phyloP scores from a whole-genome alignment of 2,329 filamentous ascomycete species.

The Colletotrichum liriopes region DNA sequence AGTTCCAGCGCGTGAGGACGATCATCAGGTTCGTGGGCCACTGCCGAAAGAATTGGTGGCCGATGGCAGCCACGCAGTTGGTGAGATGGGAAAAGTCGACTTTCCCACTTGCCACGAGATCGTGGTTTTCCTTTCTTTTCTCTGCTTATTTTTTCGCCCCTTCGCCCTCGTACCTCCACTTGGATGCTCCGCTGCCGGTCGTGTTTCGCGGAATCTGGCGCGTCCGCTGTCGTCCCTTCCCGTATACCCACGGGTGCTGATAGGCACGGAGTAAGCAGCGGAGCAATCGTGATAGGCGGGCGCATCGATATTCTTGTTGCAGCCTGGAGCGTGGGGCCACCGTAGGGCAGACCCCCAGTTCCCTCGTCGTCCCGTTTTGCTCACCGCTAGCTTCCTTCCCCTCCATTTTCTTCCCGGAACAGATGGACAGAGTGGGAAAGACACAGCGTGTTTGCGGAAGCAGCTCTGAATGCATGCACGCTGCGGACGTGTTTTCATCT shows the following conservation, averaged over 20 bases:
- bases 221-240: conserved; percentile 25
- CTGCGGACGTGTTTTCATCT: conserved; percentile 16
- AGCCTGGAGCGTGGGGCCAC: conserved; percentile 19
- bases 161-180: conserved; percentile 29
- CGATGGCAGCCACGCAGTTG: conserved; percentile 15
- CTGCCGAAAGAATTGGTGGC: conserved; percentile 18
- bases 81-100: conserved; percentile 28
- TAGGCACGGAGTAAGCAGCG: conserved; percentile 31
- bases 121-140: neutral
- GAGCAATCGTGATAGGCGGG: conserved; percentile 32
- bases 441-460: neutral
- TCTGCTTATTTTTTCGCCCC: conserved; percentile 3
- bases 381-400: conserved; percentile 26
- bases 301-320: conserved; percentile 2
- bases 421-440: neutral
- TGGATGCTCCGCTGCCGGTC: conserved; percentile 33
- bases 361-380: conserved; percentile 9
- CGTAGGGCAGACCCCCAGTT: conserved; percentile 4
- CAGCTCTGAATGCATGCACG: neutral
- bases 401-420: neutral
- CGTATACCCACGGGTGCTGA: conserved; percentile 6
- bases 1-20: conserved; percentile 22
- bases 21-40: conserved; percentile 34
- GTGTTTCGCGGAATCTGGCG: conserved; percentile 24
- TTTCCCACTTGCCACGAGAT: conserved; percentile 29